phyloP scores from a whole-genome alignment of 192 early-diverging fungal species.

The Podochytrium sp. region DNA sequence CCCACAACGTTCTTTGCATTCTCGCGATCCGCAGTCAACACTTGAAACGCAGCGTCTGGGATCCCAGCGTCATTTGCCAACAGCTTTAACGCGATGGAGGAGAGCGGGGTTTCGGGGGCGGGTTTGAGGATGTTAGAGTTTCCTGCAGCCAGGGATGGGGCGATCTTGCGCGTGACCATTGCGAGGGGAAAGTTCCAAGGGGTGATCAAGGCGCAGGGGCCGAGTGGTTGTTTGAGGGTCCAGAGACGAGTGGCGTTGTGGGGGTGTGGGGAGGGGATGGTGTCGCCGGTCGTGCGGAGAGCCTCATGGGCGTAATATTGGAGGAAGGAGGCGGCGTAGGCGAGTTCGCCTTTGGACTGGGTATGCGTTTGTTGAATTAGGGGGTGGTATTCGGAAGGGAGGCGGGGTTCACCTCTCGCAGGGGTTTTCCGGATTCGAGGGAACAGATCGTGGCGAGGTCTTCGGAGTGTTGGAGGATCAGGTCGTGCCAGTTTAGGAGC shows the following conservation, averaged over 20 bases:
- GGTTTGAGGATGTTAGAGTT: slow-evolving; percentile 79
- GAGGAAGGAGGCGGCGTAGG: slow-evolving; percentile 69
- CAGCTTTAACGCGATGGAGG: slow-evolving; percentile 36
- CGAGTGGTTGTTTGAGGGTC: slow-evolving; percentile 78
- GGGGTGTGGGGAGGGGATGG: slow-evolving; percentile 65
- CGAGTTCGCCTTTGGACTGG: slow-evolving; percentile 54
- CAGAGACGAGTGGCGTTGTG: slow-evolving; percentile 57
- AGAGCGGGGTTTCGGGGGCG: slow-evolving; percentile 43
- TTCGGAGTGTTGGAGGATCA: slow-evolving; percentile 67
- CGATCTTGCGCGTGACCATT: slow-evolving; percentile 79
- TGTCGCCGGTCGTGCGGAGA: slow-evolving; percentile 74
- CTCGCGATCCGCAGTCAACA: slow-evolving; percentile 59
- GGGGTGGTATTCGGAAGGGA: too few relatives aligned
- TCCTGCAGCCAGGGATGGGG: slow-evolving; percentile 77
- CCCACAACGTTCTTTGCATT: slow-evolving; percentile 60
- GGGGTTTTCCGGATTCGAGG: slow-evolving; percentile 80
- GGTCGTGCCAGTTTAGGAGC: slow-evolving; percentile 40
- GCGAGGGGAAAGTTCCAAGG: slow-evolving; percentile 81
- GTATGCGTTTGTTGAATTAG: too few relatives aligned
- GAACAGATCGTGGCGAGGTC: slow-evolving; percentile 82
- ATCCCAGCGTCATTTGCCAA: slow-evolving; percentile 49
- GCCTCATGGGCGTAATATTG: slow-evolving; percentile 91
- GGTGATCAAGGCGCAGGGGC: slow-evolving; percentile 49
- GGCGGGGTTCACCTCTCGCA: slow-evolving; percentile 28
- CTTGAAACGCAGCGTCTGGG: slow-evolving; percentile 72